Evolutionary conservation across 2,329 filamentous ascomycete genomes (phyloP).

Genomic region (Alternaria tenuissima): DNA sequence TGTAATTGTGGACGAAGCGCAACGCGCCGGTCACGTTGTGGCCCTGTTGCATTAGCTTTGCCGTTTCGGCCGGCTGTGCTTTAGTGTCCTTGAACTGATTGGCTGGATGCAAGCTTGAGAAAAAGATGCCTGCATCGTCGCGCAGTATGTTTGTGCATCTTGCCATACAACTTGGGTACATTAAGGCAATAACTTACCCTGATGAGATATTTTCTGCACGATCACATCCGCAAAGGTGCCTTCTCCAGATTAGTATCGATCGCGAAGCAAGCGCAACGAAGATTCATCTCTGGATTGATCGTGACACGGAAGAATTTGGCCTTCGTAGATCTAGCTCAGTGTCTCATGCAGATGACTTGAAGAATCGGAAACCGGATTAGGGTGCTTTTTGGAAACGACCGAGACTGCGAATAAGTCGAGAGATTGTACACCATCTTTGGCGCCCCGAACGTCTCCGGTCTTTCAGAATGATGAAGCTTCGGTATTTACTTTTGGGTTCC

Average conservation of each 20-base stretch:
- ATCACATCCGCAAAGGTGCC: neutral
- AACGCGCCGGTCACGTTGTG: constrained; percentile 19
- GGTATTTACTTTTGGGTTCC: neutral
- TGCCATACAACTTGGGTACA: constrained; percentile 1
- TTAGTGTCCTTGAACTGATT: neutral
- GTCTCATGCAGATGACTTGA: constrained; percentile 7
- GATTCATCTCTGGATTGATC: neutral
- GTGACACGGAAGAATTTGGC: neutral
- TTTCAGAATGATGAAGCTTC: neutral
- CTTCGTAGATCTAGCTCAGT: constrained; percentile 3
- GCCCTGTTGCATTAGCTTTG: constrained; percentile 17
- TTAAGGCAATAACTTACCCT: neutral
- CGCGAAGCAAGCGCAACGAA: neutral
- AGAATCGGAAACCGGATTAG: neutral
- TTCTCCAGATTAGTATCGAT: neutral
- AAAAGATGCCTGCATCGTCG: constrained; percentile 7
- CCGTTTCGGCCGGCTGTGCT: constrained; percentile 4
- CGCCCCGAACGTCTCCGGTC: constrained; percentile 1
- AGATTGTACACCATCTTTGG: constrained; percentile 2
- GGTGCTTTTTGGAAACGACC: neutral
- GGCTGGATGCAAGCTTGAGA: neutral
- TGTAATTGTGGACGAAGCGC: constrained; percentile 10
- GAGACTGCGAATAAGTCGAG: constrained; percentile 1
- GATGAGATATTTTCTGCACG: neutral
- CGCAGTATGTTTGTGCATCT: constrained; percentile 7